Conservation (phyloP, 2,329 filamentous ascomycete genomes). For the Tolypocladium tundrense region DNA sequence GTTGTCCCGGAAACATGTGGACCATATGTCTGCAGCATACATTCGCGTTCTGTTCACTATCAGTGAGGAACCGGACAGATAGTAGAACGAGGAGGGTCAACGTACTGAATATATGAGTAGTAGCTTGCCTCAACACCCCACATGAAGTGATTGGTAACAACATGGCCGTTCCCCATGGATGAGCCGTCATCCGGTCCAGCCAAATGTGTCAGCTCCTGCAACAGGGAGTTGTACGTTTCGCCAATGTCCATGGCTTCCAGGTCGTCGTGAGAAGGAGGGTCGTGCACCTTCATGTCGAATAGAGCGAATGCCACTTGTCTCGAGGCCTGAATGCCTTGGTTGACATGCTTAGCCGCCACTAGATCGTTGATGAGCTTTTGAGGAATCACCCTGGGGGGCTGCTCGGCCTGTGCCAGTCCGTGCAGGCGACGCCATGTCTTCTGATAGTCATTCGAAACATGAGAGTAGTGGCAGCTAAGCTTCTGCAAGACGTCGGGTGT, state of each 20-base stretch:
- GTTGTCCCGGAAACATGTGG: not conserved
- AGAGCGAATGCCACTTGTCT: not conserved
- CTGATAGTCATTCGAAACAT: not conserved
- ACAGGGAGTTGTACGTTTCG: too few species aligned
- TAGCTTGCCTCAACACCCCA: constrained; percentile 2
- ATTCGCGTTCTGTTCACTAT: not conserved
- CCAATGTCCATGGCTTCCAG: too few species aligned
- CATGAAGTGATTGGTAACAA: not conserved
- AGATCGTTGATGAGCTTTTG: constrained; percentile 36
- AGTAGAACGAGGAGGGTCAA: not conserved
- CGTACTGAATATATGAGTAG: constrained; percentile 3
- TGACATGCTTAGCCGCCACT: constrained; percentile 39
- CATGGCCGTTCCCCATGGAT: not conserved
- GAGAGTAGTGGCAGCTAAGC: constrained; percentile 36
- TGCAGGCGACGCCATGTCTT: too few species aligned
- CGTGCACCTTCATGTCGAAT: constrained; percentile 2
- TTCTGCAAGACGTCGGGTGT: constrained; percentile 17
- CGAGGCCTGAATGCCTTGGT: constrained; percentile 37
- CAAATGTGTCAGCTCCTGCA: not conserved
- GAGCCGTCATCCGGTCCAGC: not conserved
- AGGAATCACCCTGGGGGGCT: constrained; percentile 29
- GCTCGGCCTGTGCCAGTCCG: too few species aligned
- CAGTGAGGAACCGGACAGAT: not conserved
- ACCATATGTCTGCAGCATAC: not conserved
- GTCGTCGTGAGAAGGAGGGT: not conserved